phyloP scores from a whole-genome alignment of 78 protist genomes.

The slime mould (Dictyostelium discoideum) region dicty_2.7 NC_007090.3:1126501-1127000 shows the following conservation, averaged over 20 bases:
- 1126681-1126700: background rate
- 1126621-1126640: slow-evolving; percentile 15
- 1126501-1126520: background rate
- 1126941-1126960: background rate
- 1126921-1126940: background rate
- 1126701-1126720: slow-evolving; percentile 19
- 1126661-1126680: background rate
- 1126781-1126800: slow-evolving; percentile 55
- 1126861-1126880: background rate
- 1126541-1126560: background rate
- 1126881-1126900: slow-evolving; percentile 12
- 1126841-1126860: background rate
- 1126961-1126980: background rate
- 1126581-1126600: background rate
- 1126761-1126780: background rate
- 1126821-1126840: background rate
- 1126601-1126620: background rate
- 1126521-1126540: background rate
- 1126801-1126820: background rate
- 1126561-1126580: background rate
- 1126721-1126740: background rate
- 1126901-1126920: background rate
- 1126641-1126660: slow-evolving; percentile 23
- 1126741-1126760: background rate
- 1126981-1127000: background rate